Evolutionary conservation across 768 basidiomycete genomes (phyloP), one percentile per base, ranked within the genome.

Genomic region (Boletus huronensis): DNA sequence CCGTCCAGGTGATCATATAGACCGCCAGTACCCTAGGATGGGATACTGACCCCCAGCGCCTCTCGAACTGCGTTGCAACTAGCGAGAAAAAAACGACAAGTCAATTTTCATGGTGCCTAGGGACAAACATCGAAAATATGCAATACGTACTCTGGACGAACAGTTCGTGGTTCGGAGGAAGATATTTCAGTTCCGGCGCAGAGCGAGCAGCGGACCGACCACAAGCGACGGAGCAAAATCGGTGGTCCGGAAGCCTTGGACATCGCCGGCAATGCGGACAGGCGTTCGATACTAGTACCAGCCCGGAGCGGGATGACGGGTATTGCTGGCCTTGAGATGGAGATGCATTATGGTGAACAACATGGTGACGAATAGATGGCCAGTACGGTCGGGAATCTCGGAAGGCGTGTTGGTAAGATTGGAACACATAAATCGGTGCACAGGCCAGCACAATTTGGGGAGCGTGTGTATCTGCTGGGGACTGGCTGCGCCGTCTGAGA

Each of bases 1-100:
- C 48, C 2, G 58, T 52, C 64, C 67, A 69, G 3, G 55, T 64
- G 14, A 64, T 61, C 61, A 66, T 58, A 9, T 51, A 61, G 14
- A 67, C 53, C 2, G 36, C 64, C 23, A 43, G 25, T 11, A 67
- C 45, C 5, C 25, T 63, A 8, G 66, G 66, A 41, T 8, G 14
- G 11, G 46, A 38, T 14, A 1, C 14, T 28, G 34, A 53, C 5
- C 6, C 6, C 64, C 66, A 67, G 17, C 38, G 17, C 2, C 26
- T 3, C 29, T 48, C 11, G 17, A 69, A 56, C 11, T 21, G 55
- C 9, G 28, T 47, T 6, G 52, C 38, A 2, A 69, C 66, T 67
- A 26, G n/a, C 3, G 9, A 10, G 16, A 10, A 23, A 3, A 3
- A 21, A 17, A 34, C 7, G 25, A 17, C 4, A 6, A 21, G 7